Conservation (phyloP, 1,139 yeast genomes). For the Scheffersomyces parashehatae region DNA sequence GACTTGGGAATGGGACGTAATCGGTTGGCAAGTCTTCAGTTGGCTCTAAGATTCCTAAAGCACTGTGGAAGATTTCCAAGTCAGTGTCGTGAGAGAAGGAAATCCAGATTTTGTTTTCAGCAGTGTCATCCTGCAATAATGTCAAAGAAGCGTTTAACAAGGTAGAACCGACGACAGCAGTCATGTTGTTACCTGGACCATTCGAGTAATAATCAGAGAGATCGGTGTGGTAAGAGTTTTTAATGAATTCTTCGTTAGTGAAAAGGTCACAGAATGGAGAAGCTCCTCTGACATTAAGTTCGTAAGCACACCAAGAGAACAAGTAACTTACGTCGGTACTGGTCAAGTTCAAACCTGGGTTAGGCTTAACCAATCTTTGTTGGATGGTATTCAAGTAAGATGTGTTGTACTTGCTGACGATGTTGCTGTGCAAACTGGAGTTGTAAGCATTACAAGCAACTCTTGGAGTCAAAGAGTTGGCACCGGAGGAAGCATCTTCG, state of each 20-base stretch:
- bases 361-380: conserved; percentile 33
- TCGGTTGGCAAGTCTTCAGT: conserved; percentile 28
- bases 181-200: conserved; percentile 22
- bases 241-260: conserved; percentile 48
- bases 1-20: conserved; percentile 36
- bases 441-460: conserved; percentile 28
- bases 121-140: conserved; percentile 25
- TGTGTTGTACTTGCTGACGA: conserved; percentile 17
- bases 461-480: conserved; percentile 20
- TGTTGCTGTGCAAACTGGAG: conserved; percentile 14
- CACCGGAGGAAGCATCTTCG: conserved; percentile 18
- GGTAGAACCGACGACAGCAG: conserved; percentile 29
- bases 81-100: conserved; percentile 65
- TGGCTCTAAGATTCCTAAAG: conserved; percentile 50
- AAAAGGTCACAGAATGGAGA: conserved; percentile 52
- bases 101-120: conserved; percentile 38
- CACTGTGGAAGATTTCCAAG: conserved; percentile 48
- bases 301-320: conserved; percentile 53
- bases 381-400: conserved; percentile 36
- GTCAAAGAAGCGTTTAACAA: conserved; percentile 32
- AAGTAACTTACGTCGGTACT: conserved; percentile 40
- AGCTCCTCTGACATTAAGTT: conserved; percentile 47
- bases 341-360: conserved; percentile 43
- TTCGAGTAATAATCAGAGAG: conserved; percentile 35
- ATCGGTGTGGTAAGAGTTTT: conserved; percentile 45